phyloP scores from a whole-genome alignment of 2,329 filamentous ascomycete species.

The Colletotrichum sidae region DNA sequence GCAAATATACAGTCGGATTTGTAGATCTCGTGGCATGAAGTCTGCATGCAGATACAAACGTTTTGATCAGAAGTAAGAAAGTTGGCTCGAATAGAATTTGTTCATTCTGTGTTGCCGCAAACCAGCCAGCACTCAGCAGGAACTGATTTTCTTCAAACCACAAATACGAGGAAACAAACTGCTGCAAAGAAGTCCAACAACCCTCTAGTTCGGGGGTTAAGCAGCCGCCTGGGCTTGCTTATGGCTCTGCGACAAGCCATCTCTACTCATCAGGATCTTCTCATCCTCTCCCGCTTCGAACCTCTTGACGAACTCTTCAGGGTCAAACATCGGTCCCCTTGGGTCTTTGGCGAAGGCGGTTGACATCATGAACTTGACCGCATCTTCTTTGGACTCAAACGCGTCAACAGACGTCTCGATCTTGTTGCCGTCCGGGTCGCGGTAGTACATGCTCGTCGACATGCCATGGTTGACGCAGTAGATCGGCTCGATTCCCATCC shows the following conservation, averaged over 20 bases:
- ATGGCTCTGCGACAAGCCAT: background rate
- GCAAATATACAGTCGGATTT: no score
- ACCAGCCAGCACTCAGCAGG: no score
- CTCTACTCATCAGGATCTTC: slow-evolving; percentile 14
- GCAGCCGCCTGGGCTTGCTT: background rate
- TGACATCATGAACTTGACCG: slow-evolving; percentile 52
- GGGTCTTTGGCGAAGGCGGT: slow-evolving; percentile 54
- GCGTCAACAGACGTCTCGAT: slow-evolving; percentile 61
- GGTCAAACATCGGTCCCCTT: slow-evolving; percentile 11
- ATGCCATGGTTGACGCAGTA: slow-evolving; percentile 61
- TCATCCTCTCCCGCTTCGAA: slow-evolving; percentile 22
- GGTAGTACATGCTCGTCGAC: slow-evolving; percentile 60
- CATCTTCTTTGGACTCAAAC: slow-evolving; percentile 51
- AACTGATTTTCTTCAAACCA: no score
- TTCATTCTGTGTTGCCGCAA: no score
- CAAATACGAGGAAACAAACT: no score
- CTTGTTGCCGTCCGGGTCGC: slow-evolving; percentile 60
- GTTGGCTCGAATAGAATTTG: no score
- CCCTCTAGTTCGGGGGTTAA: background rate
- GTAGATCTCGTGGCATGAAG: no score
- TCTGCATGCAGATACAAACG: no score
- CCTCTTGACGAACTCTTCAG: slow-evolving; percentile 24
- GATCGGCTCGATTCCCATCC: slow-evolving; percentile 49
- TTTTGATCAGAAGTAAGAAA: no score
- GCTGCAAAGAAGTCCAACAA: no score